These are phyloP conservation scores for Corchorus olitorius DNA, from an alignment of 345 rosid species.

Conservation along the genomic window DNA sequence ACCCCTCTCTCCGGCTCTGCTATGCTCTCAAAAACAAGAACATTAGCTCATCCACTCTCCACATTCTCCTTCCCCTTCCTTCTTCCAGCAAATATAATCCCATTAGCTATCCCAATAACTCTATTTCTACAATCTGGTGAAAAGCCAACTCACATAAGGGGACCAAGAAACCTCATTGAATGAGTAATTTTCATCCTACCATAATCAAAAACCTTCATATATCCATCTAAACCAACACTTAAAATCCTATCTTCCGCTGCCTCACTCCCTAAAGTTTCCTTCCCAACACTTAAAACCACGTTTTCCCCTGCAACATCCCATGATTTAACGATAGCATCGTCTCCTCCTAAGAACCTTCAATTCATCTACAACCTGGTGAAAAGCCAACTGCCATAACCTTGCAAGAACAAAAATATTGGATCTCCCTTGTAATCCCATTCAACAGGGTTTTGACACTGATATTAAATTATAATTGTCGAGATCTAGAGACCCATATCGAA, in stretches of 20 bases:
- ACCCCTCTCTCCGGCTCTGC: slow-evolving; percentile 47
- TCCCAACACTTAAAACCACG: slow-evolving; percentile 48
- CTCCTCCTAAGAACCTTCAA: slow-evolving; percentile 95
- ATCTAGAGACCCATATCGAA: too few species aligned
- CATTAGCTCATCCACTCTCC: slow-evolving; percentile 32
- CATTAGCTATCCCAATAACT: slow-evolving; percentile 76
- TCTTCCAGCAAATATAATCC: slow-evolving; percentile 70
- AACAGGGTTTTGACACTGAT: too few species aligned
- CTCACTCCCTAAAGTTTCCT: slow-evolving; percentile 39
- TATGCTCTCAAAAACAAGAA: slow-evolving; percentile 41
- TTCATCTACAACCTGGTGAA: too few species aligned
- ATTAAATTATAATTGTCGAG: too few species aligned
- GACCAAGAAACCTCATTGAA: slow-evolving; percentile 89
- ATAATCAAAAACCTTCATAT: slow-evolving; percentile 91
- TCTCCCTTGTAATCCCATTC: too few species aligned
- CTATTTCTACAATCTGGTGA: slow-evolving; percentile 61
- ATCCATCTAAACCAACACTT: slow-evolving; percentile 89
- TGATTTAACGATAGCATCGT: slow-evolving; percentile 84
- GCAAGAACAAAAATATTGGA: too few species aligned
- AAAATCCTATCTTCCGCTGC: slow-evolving; percentile 55
- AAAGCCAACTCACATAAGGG: slow-evolving; percentile 69
- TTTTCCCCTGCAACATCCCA: slow-evolving; percentile 88
- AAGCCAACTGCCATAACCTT: too few species aligned
- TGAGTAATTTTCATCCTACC: slow-evolving; percentile 73
- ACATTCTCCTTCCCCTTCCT: slow-evolving; percentile 57